These are phyloP conservation scores for Elsinoe perseae DNA, from an alignment of 2,329 filamentous ascomycete species.

Conservation along the genomic window DNA sequence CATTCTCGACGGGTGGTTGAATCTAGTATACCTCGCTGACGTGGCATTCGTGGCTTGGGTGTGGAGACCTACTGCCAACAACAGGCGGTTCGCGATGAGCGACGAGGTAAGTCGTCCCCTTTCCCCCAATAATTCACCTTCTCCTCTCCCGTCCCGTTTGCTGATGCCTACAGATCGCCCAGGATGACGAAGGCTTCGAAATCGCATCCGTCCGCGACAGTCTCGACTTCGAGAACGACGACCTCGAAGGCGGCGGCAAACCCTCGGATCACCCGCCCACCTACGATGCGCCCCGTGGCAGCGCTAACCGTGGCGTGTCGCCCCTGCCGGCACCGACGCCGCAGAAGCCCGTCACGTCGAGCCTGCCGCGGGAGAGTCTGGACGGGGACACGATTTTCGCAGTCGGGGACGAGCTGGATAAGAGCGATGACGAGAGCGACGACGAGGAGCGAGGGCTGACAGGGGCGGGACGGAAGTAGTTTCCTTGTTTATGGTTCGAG, in stretches of 20 bases:
- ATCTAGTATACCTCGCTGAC: constrained; percentile 90
- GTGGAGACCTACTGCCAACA: constrained; percentile 94
- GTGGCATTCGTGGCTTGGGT: constrained; percentile 90
- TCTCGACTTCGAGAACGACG: constrained; percentile 54
- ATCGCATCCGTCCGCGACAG: constrained; percentile 83
- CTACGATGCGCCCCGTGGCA: constrained; percentile 18
- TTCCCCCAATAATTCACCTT: neutral
- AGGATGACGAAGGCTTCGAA: constrained; percentile 97
- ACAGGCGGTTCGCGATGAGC: constrained; percentile 95
- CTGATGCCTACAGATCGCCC: constrained; percentile 57
- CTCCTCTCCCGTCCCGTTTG: neutral
- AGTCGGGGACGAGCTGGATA: constrained; percentile 67
- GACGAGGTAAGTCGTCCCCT: constrained; percentile 63
- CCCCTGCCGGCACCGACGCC: constrained; percentile 47
- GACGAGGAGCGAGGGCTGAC: constrained; percentile 44
- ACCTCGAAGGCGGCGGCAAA: constrained; percentile 28
- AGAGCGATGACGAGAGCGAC: constrained; percentile 59
- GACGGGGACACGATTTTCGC: constrained; percentile 96
- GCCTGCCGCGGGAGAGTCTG: constrained; percentile 51
- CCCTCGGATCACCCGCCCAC: constrained; percentile 23
- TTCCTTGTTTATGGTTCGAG: too few relatives aligned
- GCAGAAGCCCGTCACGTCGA: constrained; percentile 37
- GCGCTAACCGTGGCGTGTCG: constrained; percentile 33
- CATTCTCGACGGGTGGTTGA: constrained; percentile 92
- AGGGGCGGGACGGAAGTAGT: constrained; percentile 33